A percentile compares a stretch with the other conserved stretches of the same genome.
Evolutionary conservation across 352 stramenopile genomes (phyloP).

Genomic region (Globisporangium mamillatum): DNA sequence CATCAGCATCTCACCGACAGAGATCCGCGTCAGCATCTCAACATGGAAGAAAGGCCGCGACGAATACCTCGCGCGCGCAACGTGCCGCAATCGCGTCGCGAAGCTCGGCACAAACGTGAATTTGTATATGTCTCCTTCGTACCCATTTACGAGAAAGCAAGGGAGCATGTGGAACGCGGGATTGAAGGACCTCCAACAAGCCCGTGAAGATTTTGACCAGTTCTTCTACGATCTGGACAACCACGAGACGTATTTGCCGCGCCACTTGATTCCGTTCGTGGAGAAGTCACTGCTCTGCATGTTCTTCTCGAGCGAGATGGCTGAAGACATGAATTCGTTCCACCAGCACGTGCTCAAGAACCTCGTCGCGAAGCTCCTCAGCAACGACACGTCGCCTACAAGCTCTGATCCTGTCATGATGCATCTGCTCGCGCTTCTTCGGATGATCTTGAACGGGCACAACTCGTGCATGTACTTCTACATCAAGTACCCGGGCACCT

Average conservation of each 20-base stretch:
- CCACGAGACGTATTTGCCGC: constrained; percentile 48
- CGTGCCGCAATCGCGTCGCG: constrained; percentile 59
- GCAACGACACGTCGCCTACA: constrained; percentile 24
- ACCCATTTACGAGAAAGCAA: constrained; percentile 74
- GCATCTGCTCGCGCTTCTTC: constrained; percentile 61
- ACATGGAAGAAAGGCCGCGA: constrained; percentile 71
- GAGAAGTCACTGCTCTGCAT: constrained; percentile 74
- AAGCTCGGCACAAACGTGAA: constrained; percentile 74
- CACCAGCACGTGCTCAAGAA: constrained; percentile 80
- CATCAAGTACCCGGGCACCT: constrained; percentile 70
- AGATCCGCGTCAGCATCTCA: constrained; percentile 70
- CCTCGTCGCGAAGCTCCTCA: constrained; percentile 65
- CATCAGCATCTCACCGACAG: constrained; percentile 47
- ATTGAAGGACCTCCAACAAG: constrained; percentile 62
- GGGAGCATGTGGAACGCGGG: constrained; percentile 60
- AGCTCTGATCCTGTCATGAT: constrained; percentile 25
- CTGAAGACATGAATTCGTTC: constrained; percentile 74
- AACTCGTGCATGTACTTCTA: constrained; percentile 83
- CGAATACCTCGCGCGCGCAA: constrained; percentile 62
- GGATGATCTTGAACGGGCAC: constrained; percentile 78
- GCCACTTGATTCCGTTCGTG: constrained; percentile 59
- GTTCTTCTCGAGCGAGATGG: constrained; percentile 66
- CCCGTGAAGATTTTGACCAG: constrained; percentile 66
- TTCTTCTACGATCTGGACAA: constrained; percentile 61
- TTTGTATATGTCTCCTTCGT: constrained; percentile 76